phyloP scores from a whole-genome alignment of 345 rosid genomes.

The Hibiscus mutabilis region DNA sequence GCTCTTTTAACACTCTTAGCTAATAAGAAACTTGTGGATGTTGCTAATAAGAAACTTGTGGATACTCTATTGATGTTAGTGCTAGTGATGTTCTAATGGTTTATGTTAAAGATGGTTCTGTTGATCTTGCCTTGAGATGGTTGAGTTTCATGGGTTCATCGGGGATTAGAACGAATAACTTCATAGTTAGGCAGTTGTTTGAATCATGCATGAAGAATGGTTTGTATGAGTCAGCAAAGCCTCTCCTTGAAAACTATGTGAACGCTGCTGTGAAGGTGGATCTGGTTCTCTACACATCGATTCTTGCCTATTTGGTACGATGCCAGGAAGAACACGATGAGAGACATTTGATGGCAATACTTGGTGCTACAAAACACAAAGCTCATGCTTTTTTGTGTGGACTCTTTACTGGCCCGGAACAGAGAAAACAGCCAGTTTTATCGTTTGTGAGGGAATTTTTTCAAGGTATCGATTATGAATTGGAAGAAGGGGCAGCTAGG shows the following conservation, averaged over 20 bases:
- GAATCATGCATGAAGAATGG: constrained; percentile 95
- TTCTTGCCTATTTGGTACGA: constrained; percentile 85
- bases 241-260: constrained; percentile 83
- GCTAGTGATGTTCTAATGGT: constrained; percentile 97
- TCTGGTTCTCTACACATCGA: constrained; percentile 85
- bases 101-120: constrained; percentile 84
- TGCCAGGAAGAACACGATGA: constrained; percentile 89
- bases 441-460: constrained; percentile 83
- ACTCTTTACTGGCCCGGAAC: constrained; percentile 90
- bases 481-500: constrained; percentile 91
- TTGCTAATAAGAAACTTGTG: constrained; percentile 85
- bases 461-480: constrained; percentile 84
- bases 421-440: constrained; percentile 82
- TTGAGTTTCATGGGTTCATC: constrained; percentile 93
- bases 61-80: constrained; percentile 78
- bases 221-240: constrained; percentile 77
- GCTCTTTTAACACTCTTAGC: constrained; percentile 76
- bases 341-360: constrained; percentile 83
- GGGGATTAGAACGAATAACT: constrained; percentile 82
- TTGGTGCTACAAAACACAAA: constrained; percentile 70
- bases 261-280: constrained; percentile 83
- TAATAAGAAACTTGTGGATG: constrained; percentile 83
- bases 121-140: constrained; percentile 91
- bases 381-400: constrained; percentile 89
- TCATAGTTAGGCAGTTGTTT: constrained; percentile 85